These are phyloP conservation scores for Nothophoma quercina DNA, from an alignment of 2,329 filamentous ascomycete species.

Conservation along the genomic window DNA sequence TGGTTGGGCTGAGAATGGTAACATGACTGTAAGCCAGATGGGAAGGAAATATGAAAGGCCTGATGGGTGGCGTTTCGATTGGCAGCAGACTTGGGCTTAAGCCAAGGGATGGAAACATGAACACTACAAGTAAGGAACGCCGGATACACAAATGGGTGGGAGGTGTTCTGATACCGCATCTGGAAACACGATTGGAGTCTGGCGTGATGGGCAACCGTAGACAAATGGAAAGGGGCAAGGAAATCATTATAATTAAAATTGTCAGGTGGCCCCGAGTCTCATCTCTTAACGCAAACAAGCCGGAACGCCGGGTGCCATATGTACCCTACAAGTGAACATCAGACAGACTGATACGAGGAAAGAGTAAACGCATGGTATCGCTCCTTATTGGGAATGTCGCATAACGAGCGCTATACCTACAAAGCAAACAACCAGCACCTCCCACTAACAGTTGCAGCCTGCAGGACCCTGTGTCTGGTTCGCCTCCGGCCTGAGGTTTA, in stretches of 20 bases:
- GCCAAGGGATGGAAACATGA: not conserved
- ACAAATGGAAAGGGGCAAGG: conserved; percentile 10
- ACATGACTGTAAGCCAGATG: conserved; percentile 20
- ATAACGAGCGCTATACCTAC: conserved; percentile 19
- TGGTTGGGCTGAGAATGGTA: conserved; percentile 22
- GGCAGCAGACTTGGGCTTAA: conserved; percentile 8
- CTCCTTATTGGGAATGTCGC: conserved; percentile 7
- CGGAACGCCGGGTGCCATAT: conserved; percentile 38
- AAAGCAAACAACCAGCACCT: conserved; percentile 7
- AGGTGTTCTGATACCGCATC: not conserved
- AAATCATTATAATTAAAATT: conserved; percentile 42
- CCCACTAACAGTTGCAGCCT: conserved; percentile 69
- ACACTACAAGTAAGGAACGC: not conserved
- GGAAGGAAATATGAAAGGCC: conserved; percentile 9
- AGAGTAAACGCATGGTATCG: conserved; percentile 9
- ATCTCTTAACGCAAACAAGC: conserved; percentile 34
- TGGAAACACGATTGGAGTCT: not conserved
- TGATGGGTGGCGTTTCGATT: conserved; percentile 13
- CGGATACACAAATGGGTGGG: not conserved
- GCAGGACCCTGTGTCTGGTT: conserved; percentile 65
- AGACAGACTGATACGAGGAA: conserved; percentile 19
- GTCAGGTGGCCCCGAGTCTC: conserved; percentile 42
- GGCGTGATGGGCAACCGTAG: not conserved
- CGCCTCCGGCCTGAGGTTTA: conserved; percentile 71
- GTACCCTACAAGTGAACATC: conserved; percentile 29